Percentiles rank a stretch among this genome's conserved stretches.
These are phyloP conservation scores for Inga laurina DNA, from an alignment of 306 rosid genomes.

Conservation along the genomic window DNA sequence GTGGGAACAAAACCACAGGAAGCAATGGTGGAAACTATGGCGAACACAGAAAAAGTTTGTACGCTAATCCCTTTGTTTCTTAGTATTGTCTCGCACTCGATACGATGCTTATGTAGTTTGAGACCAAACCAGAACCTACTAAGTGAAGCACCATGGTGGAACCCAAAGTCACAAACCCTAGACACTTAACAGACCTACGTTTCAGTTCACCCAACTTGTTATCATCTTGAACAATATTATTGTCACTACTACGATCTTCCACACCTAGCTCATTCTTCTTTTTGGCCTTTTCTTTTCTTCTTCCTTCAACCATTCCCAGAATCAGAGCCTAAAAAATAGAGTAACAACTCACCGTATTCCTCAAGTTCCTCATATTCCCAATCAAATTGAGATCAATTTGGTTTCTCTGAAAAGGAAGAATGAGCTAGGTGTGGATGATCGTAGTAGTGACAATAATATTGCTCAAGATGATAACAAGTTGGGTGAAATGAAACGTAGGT, in stretches of 20 bases:
- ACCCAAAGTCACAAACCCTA: conserved; percentile 37
- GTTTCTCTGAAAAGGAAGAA: background rate
- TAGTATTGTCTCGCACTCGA: conserved; percentile 42
- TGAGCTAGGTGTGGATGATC: background rate
- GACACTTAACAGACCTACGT: conserved; percentile 24
- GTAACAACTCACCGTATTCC: too few species aligned
- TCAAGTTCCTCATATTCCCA: too few species aligned
- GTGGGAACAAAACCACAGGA: conserved; percentile 76
- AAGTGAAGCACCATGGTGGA: conserved; percentile 29
- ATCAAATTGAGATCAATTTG: too few species aligned
- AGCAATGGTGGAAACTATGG: conserved; percentile 62
- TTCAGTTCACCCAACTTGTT: background rate
- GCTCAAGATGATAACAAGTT: background rate
- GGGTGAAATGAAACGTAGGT: background rate
- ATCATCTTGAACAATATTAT: background rate
- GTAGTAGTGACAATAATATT: background rate
- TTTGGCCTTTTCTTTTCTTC: too few species aligned
- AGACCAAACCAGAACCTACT: conserved; percentile 38
- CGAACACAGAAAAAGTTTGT: conserved; percentile 58
- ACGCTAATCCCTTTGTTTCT: conserved; percentile 39
- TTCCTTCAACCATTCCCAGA: too few species aligned
- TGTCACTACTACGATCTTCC: background rate
- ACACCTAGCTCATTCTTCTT: background rate
- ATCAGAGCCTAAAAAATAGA: too few species aligned
- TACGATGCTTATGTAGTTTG: background rate